Conservation (phyloP, 257 asterid species). For the Solanum chmielewskii region DNA sequence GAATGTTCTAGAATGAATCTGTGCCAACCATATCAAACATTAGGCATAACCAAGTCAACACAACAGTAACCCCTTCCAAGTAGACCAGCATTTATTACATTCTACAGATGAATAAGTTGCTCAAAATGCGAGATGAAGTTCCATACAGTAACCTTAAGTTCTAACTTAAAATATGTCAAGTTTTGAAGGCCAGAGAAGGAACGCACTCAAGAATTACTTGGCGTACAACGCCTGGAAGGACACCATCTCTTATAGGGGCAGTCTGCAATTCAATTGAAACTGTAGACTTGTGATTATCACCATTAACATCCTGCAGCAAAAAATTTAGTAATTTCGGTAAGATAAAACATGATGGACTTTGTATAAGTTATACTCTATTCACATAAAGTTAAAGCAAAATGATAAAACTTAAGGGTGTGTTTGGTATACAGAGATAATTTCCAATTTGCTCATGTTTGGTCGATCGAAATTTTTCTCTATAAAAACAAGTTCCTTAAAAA, state of each 20-base stretch:
- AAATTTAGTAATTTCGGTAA: not conserved
- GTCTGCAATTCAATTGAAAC: conserved; percentile 60
- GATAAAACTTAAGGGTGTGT: not conserved
- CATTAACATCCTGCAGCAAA: conserved; percentile 35
- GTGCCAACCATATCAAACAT: not conserved
- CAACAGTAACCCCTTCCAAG: not conserved
- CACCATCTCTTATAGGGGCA: conserved; percentile 66
- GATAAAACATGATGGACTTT: not conserved
- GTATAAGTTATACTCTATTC: not conserved
- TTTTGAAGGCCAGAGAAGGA: not conserved
- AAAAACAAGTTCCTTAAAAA: not conserved
- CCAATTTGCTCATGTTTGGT: not conserved
- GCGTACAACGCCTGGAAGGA: conserved; percentile 87
- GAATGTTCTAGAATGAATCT: not conserved
- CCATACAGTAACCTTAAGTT: not conserved
- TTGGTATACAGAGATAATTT: not conserved
- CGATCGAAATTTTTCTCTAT: not conserved
- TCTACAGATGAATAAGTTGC: not conserved
- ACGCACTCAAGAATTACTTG: conserved; percentile 75
- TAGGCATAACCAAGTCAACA: not conserved
- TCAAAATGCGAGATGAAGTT: not conserved
- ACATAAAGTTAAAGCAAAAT: not conserved
- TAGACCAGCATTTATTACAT: not conserved
- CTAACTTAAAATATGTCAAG: not conserved
- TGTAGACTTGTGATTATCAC: not conserved